Evolutionary conservation across 345 rosid species (phyloP).

Genomic region (Sonneratia caseolaris): DNA sequence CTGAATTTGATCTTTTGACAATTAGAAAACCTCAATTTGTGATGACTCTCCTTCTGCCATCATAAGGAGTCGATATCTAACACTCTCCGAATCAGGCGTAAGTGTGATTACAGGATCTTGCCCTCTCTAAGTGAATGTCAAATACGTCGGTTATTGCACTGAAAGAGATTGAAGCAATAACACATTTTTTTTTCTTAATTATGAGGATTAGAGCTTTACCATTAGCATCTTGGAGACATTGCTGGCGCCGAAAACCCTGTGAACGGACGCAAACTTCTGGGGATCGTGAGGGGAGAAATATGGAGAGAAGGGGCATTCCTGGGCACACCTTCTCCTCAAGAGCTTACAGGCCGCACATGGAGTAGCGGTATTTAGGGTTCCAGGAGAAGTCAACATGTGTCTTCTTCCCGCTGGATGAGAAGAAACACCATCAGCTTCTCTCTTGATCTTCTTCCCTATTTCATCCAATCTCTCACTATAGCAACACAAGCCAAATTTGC

Average conservation of each 20-base stretch:
- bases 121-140: too few species aligned
- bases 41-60: too few species aligned
- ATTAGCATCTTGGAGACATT: conserved; percentile 91
- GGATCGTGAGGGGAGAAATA: conserved; percentile 97
- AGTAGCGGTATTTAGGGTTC: conserved; percentile 77
- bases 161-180: too few species aligned
- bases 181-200: too few species aligned
- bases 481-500: not conserved
- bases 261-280: conserved; percentile 88
- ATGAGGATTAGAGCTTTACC: conserved; percentile 26
- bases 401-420: conserved; percentile 55
- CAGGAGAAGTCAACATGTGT: conserved; percentile 67
- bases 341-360: conserved; percentile 99
- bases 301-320: conserved; percentile 94
- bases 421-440: conserved; percentile 62
- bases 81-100: too few species aligned
- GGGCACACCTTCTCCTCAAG: conserved; percentile 81
- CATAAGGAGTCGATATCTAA: too few species aligned
- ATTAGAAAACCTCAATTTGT: not conserved
- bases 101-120: too few species aligned
- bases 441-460: conserved; percentile 73
- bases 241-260: conserved; percentile 95
- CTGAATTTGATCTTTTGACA: not conserved
- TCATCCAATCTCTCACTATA: conserved; percentile 75
- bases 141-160: too few species aligned